phyloP scores from a whole-genome alignment of 2,329 filamentous ascomycete genomes.

The Pyrenophora tritici-repentis region DNA sequence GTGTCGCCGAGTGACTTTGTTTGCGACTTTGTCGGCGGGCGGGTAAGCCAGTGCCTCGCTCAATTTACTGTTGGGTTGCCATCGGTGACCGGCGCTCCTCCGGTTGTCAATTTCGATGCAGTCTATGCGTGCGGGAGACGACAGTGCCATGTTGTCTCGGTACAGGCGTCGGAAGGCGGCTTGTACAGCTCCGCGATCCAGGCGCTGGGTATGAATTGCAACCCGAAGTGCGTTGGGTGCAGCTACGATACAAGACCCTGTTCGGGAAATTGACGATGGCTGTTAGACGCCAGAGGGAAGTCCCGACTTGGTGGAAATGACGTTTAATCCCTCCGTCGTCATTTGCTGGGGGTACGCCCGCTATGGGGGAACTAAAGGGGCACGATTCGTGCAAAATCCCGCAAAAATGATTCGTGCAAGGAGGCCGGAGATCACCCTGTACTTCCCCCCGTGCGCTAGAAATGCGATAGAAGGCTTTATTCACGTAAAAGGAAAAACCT shows the following conservation, averaged over 20 bases:
- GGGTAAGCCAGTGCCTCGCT: conserved; percentile 7
- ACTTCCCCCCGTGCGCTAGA: conserved; percentile 42
- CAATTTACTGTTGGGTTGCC: conserved; percentile 10
- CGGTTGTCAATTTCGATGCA: conserved; percentile 6
- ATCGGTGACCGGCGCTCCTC: conserved; percentile 15
- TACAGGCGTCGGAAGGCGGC: conserved; percentile 12
- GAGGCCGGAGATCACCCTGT: conserved; percentile 26
- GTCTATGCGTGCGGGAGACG: conserved; percentile 11
- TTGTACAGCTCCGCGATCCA: conserved; percentile 11
- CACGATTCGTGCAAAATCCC: conserved; percentile 19
- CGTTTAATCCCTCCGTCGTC: conserved; percentile 6
- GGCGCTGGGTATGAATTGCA: conserved; percentile 16
- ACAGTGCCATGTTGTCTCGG: conserved; percentile 12
- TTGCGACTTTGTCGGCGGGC: conserved; percentile 4
- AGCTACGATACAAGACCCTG: conserved; percentile 1
- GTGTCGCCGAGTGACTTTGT: conserved; percentile 6
- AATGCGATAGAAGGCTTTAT: conserved; percentile 15
- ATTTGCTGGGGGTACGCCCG: conserved; percentile 13
- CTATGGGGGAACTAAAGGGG: conserved; percentile 15
- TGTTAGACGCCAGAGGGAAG: conserved; percentile 16
- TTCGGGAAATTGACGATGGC: conserved; percentile 18
- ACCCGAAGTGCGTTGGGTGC: conserved; percentile 13
- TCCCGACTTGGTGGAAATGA: conserved; percentile 21
- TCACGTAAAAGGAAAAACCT: conserved; percentile 18
- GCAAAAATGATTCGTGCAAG: conserved; percentile 22